A percentile compares a stretch with the other conserved stretches of the same genome.
These are phyloP conservation scores for Colletotrichum sp. DNA, from an alignment of 2,329 filamentous ascomycete genomes.

Conservation along the genomic window DNA sequence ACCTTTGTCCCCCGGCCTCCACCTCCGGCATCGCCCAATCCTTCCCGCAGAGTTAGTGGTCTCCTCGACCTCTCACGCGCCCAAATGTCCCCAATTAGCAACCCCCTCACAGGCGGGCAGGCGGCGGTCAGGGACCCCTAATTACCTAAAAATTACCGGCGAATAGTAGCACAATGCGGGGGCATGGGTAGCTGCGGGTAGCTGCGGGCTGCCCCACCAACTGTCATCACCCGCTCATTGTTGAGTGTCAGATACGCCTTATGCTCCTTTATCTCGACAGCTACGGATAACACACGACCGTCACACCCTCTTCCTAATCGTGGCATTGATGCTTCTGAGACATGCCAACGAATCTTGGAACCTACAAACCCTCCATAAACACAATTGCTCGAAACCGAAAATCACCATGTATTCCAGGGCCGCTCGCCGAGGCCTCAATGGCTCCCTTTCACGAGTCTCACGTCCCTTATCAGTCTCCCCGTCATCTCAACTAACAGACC, in stretches of 20 bases:
- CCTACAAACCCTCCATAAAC: background rate
- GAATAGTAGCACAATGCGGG: slow-evolving; percentile 15
- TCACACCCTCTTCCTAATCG: background rate
- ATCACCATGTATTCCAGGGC: slow-evolving; percentile 2
- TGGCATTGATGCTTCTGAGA: background rate
- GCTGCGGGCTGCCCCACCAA: slow-evolving; percentile 18
- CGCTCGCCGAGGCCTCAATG: slow-evolving; percentile 6
- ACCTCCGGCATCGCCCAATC: background rate
- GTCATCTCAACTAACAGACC: slow-evolving; percentile 12
- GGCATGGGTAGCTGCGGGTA: slow-evolving; percentile 25
- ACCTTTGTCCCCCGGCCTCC: background rate
- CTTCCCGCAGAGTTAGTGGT: background rate
- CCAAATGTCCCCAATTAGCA: background rate
- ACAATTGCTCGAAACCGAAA: background rate
- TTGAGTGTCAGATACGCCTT: slow-evolving; percentile 16
- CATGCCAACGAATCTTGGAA: background rate
- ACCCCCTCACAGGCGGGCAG: background rate
- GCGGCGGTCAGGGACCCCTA: slow-evolving; percentile 7
- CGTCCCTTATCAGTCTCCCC: background rate
- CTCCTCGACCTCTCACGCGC: background rate
- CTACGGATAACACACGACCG: background rate
- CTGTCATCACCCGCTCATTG: background rate
- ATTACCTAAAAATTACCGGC: slow-evolving; percentile 12
- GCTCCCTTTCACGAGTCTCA: background rate
- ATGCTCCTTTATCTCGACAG: slow-evolving; percentile 19